phyloP scores from a whole-genome alignment of 345 rosid species.

The Populus davidiana region DNA sequence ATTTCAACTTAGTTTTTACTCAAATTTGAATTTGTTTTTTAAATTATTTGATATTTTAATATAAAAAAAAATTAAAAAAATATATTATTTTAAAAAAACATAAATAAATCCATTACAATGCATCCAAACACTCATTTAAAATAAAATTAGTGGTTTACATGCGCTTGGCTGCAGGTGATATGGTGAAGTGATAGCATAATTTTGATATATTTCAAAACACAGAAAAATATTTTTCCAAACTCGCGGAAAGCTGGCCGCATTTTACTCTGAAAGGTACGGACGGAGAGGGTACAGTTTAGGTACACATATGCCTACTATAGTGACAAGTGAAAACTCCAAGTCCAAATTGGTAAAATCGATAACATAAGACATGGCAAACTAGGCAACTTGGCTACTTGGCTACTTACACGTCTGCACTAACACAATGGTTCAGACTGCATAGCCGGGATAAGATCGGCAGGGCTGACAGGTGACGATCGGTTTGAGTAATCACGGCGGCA shows the following conservation, averaged over 20 bases:
- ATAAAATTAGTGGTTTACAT: no score
- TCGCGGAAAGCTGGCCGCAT: no score
- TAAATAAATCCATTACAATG: no score
- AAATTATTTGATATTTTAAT: no score
- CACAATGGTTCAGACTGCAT: neutral
- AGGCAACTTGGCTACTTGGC: neutral
- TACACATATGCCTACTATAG: neutral
- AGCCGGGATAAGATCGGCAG: neutral
- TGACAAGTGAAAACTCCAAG: constrained; percentile 19
- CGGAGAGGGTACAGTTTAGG: neutral
- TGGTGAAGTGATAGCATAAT: no score
- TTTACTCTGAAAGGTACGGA: constrained; percentile 1
- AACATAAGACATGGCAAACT: neutral
- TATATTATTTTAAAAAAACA: no score
- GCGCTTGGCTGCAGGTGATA: accelerated
- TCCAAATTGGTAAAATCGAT: neutral
- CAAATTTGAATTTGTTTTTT: no score
- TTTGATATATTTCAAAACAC: no score
- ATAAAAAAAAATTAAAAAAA: no score
- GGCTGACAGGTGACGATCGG: neutral
- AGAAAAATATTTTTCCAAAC: no score
- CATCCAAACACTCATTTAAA: no score
- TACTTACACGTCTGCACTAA: neutral
- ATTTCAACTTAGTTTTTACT: no score
- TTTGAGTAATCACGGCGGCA: neutral